Percentiles rank a stretch among this genome's conserved stretches.
These are phyloP conservation scores for Tulasnella sp. DNA, from an alignment of 768 basidiomycete genomes.

Conservation along the genomic window DNA sequence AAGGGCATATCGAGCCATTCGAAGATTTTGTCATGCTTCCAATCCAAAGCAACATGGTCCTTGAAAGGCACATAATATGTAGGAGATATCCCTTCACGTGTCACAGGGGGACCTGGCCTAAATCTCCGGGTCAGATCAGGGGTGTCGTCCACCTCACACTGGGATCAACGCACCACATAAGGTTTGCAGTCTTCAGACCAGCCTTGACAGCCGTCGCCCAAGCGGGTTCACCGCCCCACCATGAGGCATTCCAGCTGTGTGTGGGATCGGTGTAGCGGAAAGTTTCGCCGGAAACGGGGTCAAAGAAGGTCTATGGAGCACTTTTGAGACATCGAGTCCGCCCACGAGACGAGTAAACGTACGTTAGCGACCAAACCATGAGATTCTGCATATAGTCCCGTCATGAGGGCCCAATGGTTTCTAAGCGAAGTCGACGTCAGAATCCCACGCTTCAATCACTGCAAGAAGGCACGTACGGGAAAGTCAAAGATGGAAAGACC, in stretches of 20 bases:
- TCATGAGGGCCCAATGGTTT: constrained; percentile 92
- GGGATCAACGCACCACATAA: constrained; percentile 76
- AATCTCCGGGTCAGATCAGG: background rate
- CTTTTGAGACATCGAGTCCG: background rate
- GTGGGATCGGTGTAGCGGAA: constrained; percentile 73
- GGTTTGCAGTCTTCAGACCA: constrained; percentile 75
- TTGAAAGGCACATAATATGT: constrained; percentile 82
- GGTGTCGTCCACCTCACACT: background rate
- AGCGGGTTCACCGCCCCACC: constrained; percentile 94
- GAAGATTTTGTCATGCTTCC: constrained; percentile 77
- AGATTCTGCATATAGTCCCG: constrained; percentile 85
- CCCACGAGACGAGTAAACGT: constrained; percentile 38
- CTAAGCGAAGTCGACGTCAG: constrained; percentile 46
- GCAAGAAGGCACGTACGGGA: constrained; percentile 62
- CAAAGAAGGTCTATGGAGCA: constrained; percentile 76
- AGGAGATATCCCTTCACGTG: constrained; percentile 62
- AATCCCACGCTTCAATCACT: background rate
- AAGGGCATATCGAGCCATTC: constrained; percentile 81
- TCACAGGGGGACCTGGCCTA: constrained; percentile 84
- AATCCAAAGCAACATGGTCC: constrained; percentile 63
- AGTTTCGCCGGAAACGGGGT: constrained; percentile 61
- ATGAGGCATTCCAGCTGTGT: constrained; percentile 65
- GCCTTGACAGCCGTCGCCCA: constrained; percentile 86
- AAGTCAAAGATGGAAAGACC: constrained; percentile 88
- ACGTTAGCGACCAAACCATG: constrained; percentile 93